Base-by-base conservation (phyloP, 1,139 yeast species). In the Pneumocystis jirovecii region DNA sequence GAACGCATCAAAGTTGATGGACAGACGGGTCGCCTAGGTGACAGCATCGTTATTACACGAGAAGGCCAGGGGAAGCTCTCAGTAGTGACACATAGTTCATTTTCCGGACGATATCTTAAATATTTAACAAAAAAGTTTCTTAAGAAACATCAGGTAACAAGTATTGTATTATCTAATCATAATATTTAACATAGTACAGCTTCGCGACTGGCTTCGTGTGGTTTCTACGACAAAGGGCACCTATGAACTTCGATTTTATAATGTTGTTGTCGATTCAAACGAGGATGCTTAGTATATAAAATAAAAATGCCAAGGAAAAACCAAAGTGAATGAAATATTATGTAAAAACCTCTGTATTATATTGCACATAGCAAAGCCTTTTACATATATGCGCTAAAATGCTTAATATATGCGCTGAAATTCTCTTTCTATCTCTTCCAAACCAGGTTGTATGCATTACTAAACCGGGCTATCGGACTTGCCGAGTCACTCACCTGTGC, bases 1-100 rank as follows among this genome's bases (percentile, higher is more conserved):
- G 98, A 93, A 83, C 96, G 89, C 89, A 91, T 95, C 88, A 95
- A 95, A 87, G 93, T 95, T 77, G 98, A 93, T 72, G 91, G 93
- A 81, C 85, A 87, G 78, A 84, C 89, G 76, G 97, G 97, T 80
- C 88, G 90, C 90, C 87, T 95, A 78, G 96, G 96, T 82, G 95
- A 89, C 79, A 88, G 86, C 77, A 85, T 95, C 83, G 82, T 93
- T 71, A 90, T 93, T 74, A 81, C 91, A 76, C 82, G 85, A 76
- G 95, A 89, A 78, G 89, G 88, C 76, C 82, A 83, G 80, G 84
- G 85, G 82, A 82, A 85, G 80, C 79, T 83, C 76, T 90, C 89
- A 77, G 87, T 90, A 81, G 90, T 87, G 73, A 83, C 97, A 73
- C 84, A 87, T 82, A 82, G 95, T 81, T 87, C 89, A 83, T 93